These are phyloP conservation scores for Wolfiporia cocos DNA, from an alignment of 1,284 basidiomycete species.

Conservation along the genomic window DNA sequence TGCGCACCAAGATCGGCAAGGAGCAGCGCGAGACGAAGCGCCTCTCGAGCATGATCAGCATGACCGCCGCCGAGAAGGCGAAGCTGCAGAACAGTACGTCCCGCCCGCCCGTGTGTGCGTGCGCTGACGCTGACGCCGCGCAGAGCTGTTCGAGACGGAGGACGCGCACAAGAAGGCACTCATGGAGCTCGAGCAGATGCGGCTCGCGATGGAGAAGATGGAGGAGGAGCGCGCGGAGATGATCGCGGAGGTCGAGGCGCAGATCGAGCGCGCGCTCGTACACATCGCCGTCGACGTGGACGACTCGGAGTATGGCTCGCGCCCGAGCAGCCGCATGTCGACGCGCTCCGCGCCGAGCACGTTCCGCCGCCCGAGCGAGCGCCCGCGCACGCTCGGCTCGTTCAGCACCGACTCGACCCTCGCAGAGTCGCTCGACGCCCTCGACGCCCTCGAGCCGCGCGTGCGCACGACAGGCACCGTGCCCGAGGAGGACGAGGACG, in stretches of 20 bases:
- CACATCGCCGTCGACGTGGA: constrained; percentile 79
- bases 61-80: constrained; percentile 71
- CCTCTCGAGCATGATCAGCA: constrained; percentile 68
- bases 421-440: constrained; percentile 45
- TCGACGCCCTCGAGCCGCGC: constrained; percentile 29
- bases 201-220: constrained; percentile 75
- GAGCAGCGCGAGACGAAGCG: constrained; percentile 84
- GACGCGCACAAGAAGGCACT: constrained; percentile 65
- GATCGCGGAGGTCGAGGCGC: constrained; percentile 83
- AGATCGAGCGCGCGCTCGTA: constrained; percentile 77
- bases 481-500: constrained; percentile 46
- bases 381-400: constrained; percentile 41
- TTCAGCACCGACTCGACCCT: constrained; percentile 72
- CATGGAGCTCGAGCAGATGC: constrained; percentile 67
- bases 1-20: constrained; percentile 80
- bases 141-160: constrained; percentile 71
- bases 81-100: constrained; percentile 68
- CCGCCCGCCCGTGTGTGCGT: neutral
- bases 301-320: constrained; percentile 61
- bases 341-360: constrained; percentile 36
- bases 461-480: constrained; percentile 45
- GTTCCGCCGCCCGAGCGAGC: constrained; percentile 51
- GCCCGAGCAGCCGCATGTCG: constrained; percentile 38
- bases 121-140: constrained; percentile 5
- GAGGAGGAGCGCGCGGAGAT: constrained; percentile 78